Evolutionary conservation across 2,329 filamentous ascomycete species (phyloP).

Genomic region (Trichoderma arundinaceum): DNA sequence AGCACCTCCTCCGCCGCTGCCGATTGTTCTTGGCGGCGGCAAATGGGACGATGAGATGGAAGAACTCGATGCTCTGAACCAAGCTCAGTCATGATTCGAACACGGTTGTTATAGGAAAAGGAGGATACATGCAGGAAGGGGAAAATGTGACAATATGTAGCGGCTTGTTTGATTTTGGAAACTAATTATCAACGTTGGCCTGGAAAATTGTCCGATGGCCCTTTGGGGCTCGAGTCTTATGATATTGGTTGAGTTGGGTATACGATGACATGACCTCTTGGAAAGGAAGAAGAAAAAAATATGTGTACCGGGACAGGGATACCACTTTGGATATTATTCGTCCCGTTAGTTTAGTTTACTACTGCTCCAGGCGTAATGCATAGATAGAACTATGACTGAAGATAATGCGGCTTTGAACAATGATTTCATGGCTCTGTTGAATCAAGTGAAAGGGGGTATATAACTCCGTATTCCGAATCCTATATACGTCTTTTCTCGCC

Average conservation of each 20-base stretch:
- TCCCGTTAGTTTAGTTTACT: slow-evolving; percentile 5
- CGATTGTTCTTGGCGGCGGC: slow-evolving; percentile 43
- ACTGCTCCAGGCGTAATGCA: slow-evolving; percentile 19
- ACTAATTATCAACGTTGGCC: background rate
- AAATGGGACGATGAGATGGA: slow-evolving; percentile 67
- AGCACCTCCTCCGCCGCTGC: slow-evolving; percentile 38
- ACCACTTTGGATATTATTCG: background rate
- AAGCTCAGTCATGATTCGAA: slow-evolving; percentile 13
- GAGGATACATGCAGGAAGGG: no score
- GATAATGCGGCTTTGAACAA: background rate
- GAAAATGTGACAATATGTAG: background rate
- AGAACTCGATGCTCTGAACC: slow-evolving; percentile 50
- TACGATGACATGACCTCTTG: slow-evolving; percentile 4
- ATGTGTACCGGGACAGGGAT: background rate
- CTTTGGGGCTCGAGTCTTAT: background rate
- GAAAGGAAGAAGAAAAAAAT: background rate
- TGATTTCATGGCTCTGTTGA: background rate
- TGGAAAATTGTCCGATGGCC: background rate
- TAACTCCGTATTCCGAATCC: slow-evolving; percentile 18
- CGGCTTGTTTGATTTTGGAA: background rate
- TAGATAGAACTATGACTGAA: background rate
- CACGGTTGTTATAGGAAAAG: background rate
- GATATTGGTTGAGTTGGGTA: slow-evolving; percentile 4
- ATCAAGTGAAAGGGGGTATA: slow-evolving; percentile 16
- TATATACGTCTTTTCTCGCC: slow-evolving; percentile 22